A percentile compares a stretch with the other conserved stretches of the same genome.
phyloP scores from a whole-genome alignment of 2,329 filamentous ascomycete species.

The Pochonia chlamydosporia region DNA sequence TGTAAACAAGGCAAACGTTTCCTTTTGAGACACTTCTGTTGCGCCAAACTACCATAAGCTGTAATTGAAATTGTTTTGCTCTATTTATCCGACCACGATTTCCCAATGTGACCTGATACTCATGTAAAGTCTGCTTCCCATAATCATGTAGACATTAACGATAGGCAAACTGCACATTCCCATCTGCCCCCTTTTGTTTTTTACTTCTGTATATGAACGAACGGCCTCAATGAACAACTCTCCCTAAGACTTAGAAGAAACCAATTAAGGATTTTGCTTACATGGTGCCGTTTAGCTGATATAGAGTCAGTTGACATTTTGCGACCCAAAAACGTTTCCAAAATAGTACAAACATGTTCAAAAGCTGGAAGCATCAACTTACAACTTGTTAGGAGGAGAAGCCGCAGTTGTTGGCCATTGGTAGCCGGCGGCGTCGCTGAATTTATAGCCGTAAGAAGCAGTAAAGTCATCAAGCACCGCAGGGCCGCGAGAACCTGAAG shows the following conservation, averaged over 20 bases:
- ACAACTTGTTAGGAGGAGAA: conserved; percentile 68
- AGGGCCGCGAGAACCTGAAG: conserved; percentile 87
- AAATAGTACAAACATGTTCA: conserved; percentile 11
- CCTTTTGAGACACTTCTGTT: background rate
- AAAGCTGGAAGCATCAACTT: conserved; percentile 34
- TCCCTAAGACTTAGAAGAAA: background rate
- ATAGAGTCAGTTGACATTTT: background rate
- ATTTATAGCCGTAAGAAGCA: conserved; percentile 96
- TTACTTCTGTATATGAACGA: background rate
- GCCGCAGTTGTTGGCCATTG: conserved; percentile 83
- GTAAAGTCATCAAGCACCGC: conserved; percentile 97
- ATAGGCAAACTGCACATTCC: background rate
- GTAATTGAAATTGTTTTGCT: conserved; percentile 2
- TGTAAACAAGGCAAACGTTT: background rate
- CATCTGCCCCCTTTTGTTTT: background rate
- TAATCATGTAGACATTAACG: background rate
- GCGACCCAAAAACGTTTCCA: background rate
- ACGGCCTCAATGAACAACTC: background rate
- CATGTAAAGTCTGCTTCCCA: background rate
- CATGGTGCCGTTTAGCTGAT: background rate
- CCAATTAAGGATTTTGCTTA: background rate
- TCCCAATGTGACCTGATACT: too few relatives aligned
- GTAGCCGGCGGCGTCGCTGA: conserved; percentile 92
- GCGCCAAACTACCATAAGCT: conserved; percentile 6
- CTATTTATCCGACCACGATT: conserved; percentile 1